phyloP scores from a whole-genome alignment of 768 basidiomycete species.

The Gloeopeniophorella convolvens region DNA sequence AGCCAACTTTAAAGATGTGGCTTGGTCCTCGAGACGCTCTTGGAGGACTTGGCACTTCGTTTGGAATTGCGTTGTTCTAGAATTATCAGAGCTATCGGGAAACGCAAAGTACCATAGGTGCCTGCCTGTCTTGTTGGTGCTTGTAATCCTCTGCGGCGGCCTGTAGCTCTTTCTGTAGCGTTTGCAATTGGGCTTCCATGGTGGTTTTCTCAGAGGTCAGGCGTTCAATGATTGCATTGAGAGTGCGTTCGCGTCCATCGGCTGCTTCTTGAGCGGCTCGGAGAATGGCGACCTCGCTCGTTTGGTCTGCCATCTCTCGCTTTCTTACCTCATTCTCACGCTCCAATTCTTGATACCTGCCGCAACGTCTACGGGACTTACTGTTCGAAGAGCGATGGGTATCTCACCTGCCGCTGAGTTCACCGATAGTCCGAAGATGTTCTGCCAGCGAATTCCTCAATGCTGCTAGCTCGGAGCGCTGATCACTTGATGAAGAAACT shows the following conservation, averaged over 20 bases:
- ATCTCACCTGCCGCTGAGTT: slow-evolving; percentile 9
- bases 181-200: not conserved
- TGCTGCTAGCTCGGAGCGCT: slow-evolving; percentile 8
- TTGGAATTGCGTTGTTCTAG: slow-evolving; percentile 16
- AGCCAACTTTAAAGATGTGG: slow-evolving; percentile 43
- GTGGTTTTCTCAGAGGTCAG: slow-evolving; percentile 9
- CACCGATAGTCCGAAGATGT: slow-evolving; percentile 14
- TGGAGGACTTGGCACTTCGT: slow-evolving; percentile 38
- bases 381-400: not conserved
- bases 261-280: slow-evolving; percentile 1
- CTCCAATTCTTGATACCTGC: slow-evolving; percentile 12
- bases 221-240: slow-evolving; percentile 1
- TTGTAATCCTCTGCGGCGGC: slow-evolving; percentile 3
- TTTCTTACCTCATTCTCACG: slow-evolving; percentile 6
- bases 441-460: slow-evolving; percentile 7
- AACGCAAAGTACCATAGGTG: not conserved
- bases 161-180: slow-evolving; percentile 8
- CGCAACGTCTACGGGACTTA: not conserved
- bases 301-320: slow-evolving; percentile 7
- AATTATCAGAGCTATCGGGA: not conserved
- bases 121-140: slow-evolving; percentile 11
- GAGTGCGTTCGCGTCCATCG: slow-evolving; percentile 6
- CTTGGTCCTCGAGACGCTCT: slow-evolving; percentile 55
- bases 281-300: slow-evolving; percentile 1
- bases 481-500: slow-evolving; percentile 12